A percentile compares a stretch with the other conserved stretches of the same genome.
Conservation (phyloP, 2,329 filamentous ascomycete species). For the Penicillium sp. region DNA sequence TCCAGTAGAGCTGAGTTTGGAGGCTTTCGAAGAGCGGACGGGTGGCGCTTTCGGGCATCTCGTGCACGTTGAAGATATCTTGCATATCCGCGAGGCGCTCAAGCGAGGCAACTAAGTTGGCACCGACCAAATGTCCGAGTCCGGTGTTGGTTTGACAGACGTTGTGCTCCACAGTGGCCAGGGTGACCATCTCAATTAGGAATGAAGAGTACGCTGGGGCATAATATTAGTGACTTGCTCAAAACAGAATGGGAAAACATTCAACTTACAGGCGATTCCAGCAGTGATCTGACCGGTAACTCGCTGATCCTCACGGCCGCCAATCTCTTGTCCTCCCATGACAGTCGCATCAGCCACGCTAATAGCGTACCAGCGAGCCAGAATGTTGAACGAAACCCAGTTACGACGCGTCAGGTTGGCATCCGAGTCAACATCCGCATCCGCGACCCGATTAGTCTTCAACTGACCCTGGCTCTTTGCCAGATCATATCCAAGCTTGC, state of each 20-base stretch:
- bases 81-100: constrained; percentile 45
- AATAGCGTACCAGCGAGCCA: constrained; percentile 48
- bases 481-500: constrained; percentile 44
- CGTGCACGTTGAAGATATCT: constrained; percentile 36
- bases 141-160: constrained; percentile 43
- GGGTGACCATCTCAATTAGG: constrained; percentile 40
- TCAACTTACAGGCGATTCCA: constrained; percentile 45
- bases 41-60: constrained; percentile 32
- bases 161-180: constrained; percentile 40
- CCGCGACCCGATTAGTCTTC: constrained; percentile 39
- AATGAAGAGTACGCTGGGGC: constrained; percentile 42
- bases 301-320: constrained; percentile 44
- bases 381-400: constrained; percentile 46
- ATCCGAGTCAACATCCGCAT: constrained; percentile 46
- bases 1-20: constrained; percentile 49
- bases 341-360: constrained; percentile 47
- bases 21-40: constrained; percentile 41
- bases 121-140: constrained; percentile 41
- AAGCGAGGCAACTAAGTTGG: constrained; percentile 42
- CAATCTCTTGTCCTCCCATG: constrained; percentile 43
- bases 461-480: constrained; percentile 46
- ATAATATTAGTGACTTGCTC: constrained; percentile 7
- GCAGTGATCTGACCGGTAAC: constrained; percentile 41
- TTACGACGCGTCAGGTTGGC: constrained; percentile 45
- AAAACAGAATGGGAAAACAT: not conserved